Conservation (phyloP, 1,284 basidiomycete genomes). For the Polyporus tsugae region DNA sequence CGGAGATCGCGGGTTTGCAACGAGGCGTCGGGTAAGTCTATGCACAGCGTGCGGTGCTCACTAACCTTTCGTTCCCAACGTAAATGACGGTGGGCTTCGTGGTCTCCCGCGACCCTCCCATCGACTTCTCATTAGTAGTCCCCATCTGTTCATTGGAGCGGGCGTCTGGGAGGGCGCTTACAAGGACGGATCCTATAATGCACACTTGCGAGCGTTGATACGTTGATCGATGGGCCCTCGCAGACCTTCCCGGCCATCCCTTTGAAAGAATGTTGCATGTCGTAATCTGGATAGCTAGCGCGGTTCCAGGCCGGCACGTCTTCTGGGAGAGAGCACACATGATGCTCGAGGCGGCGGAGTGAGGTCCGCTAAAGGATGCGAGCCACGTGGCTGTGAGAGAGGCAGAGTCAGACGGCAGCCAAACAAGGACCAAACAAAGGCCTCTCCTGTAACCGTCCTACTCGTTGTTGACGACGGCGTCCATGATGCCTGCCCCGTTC, state of each 20-base stretch:
- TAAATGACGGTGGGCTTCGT: constrained; percentile 5
- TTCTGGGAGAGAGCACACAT: constrained; percentile 21
- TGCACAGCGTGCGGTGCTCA: not conserved
- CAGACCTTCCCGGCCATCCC: not conserved
- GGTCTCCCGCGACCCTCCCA: constrained; percentile 7
- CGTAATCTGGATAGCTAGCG: constrained; percentile 4
- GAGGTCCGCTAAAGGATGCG: constrained; percentile 22
- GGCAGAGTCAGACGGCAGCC: constrained; percentile 33
- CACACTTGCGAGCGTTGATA: constrained; percentile 2
- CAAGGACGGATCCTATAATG: not conserved
- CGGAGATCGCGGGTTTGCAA: constrained; percentile 8
- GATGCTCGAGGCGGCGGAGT: constrained; percentile 13
- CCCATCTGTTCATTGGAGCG: not conserved
- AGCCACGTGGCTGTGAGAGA: constrained; percentile 31
- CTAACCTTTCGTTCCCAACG: not conserved
- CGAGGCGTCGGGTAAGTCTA: constrained; percentile 1
- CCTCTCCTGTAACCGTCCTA: constrained; percentile 35
- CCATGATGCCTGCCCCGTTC: constrained; percentile 46
- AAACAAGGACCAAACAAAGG: constrained; percentile 42
- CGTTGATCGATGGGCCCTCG: constrained; percentile 10
- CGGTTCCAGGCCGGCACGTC: constrained; percentile 2
- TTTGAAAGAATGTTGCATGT: constrained; percentile 3
- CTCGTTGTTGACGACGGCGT: constrained; percentile 44
- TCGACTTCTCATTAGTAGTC: not conserved
- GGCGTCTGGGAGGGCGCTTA: not conserved